A percentile compares a stretch with the other conserved stretches of the same genome.
Evolutionary conservation across 352 stramenopile species (phyloP).

Genomic region (Globisporangium polare): DNA sequence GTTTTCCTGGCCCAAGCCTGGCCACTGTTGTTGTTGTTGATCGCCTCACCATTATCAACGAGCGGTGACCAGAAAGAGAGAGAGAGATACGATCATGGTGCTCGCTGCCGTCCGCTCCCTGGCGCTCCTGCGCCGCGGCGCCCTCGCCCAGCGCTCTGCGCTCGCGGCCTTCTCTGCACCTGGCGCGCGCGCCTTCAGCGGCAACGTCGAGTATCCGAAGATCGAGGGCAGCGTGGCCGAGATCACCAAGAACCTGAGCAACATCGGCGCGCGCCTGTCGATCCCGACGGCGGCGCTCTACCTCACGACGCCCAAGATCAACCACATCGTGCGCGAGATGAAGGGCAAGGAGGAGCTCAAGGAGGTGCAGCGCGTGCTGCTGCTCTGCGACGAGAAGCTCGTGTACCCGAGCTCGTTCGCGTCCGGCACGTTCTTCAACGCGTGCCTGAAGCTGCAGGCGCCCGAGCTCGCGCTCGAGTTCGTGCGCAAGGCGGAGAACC

Average conservation of each 20-base stretch:
- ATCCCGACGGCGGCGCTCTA: constrained; percentile 77
- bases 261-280: constrained; percentile 69
- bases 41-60: not conserved
- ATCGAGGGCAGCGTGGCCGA: constrained; percentile 70
- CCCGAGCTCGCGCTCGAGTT: constrained; percentile 70
- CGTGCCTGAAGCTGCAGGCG: constrained; percentile 54
- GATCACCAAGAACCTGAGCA: constrained; percentile 63
- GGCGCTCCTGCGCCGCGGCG: constrained; percentile 11
- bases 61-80: constrained; percentile 7
- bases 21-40: not conserved
- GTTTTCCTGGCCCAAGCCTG: not conserved
- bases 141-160: constrained; percentile 1
- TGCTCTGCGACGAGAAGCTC: constrained; percentile 78
- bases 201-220: constrained; percentile 80
- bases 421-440: constrained; percentile 56
- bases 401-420: constrained; percentile 66
- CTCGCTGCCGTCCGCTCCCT: constrained; percentile 18
- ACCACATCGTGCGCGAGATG: constrained; percentile 80
- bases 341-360: constrained; percentile 65
- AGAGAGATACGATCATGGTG: constrained; percentile 12
- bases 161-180: not conserved
- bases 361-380: constrained; percentile 65
- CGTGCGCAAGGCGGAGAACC: constrained; percentile 59
- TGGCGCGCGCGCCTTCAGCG: constrained; percentile 55
- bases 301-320: constrained; percentile 79